These are phyloP conservation scores for Phalaenopsis aphrodite DNA, from an alignment of 106 monocot genomes.

Conservation along the genomic window DNA sequence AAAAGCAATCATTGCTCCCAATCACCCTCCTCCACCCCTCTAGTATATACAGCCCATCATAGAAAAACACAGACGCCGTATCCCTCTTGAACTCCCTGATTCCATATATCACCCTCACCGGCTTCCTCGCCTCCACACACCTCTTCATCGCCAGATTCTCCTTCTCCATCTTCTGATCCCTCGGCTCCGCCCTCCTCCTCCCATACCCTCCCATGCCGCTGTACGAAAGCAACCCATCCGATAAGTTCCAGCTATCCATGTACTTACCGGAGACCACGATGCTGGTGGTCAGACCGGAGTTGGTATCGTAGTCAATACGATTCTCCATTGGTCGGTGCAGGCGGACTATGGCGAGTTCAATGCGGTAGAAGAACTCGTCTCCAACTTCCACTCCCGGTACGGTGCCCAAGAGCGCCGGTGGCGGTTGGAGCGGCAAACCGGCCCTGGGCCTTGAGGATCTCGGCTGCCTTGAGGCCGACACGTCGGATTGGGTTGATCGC, in stretches of 20 bases:
- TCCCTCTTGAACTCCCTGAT: slow-evolving; percentile 12
- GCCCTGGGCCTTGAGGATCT: neutral
- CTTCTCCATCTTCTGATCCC: slow-evolving; percentile 47
- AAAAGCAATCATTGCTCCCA: slow-evolving; percentile 28
- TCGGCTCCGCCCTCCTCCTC: slow-evolving; percentile 15
- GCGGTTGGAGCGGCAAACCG: neutral
- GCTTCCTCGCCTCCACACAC: slow-evolving; percentile 36
- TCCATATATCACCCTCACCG: slow-evolving; percentile 50
- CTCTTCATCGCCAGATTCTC: slow-evolving; percentile 59
- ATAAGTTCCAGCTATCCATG: slow-evolving; percentile 23
- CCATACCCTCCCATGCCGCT: slow-evolving; percentile 36
- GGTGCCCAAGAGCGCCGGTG: slow-evolving; percentile 18
- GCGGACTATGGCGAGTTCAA: slow-evolving; percentile 35
- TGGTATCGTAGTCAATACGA: slow-evolving; percentile 35
- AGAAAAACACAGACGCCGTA: slow-evolving; percentile 24
- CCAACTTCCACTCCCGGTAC: slow-evolving; percentile 58
- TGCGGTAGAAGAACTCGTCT: slow-evolving; percentile 44
- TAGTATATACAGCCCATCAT: slow-evolving; percentile 51
- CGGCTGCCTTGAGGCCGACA: neutral
- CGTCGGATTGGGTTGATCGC: neutral
- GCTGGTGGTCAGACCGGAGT: slow-evolving; percentile 29
- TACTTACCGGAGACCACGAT: slow-evolving; percentile 41
- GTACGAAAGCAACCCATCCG: slow-evolving; percentile 33
- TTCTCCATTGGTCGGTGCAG: slow-evolving; percentile 43
- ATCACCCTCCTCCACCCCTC: slow-evolving; percentile 31